phyloP scores from a whole-genome alignment of 305 asterid species.

The Salvia sclarea region DNA sequence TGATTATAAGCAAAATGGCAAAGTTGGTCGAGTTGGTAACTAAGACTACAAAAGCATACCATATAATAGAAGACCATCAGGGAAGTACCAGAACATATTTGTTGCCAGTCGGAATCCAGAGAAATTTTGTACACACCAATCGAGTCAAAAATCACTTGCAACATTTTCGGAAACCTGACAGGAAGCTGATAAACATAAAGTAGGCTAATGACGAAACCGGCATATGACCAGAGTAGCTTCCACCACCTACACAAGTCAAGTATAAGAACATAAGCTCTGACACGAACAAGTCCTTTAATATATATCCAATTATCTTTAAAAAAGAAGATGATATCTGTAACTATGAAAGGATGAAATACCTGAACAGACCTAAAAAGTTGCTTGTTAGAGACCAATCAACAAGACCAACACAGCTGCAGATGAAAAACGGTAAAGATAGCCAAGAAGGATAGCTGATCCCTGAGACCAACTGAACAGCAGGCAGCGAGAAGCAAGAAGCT shows the following conservation, averaged over 20 bases:
- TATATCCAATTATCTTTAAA: constrained; percentile 2
- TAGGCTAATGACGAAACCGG: constrained; percentile 74
- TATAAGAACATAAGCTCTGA: constrained; percentile 43
- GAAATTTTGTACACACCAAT: constrained; percentile 75
- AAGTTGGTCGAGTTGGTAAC: constrained; percentile 33
- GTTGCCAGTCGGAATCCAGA: constrained; percentile 65
- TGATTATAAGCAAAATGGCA: constrained; percentile 32
- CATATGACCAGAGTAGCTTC: constrained; percentile 84
- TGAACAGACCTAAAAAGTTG: constrained; percentile 94
- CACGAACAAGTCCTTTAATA: constrained; percentile 19
- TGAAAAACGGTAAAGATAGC: constrained; percentile 86
- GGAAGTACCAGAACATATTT: constrained; percentile 72
- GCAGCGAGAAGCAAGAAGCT: constrained; percentile 76
- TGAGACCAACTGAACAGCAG: constrained; percentile 78
- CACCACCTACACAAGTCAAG: constrained; percentile 79
- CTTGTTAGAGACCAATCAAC: constrained; percentile 90
- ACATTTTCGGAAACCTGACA: constrained; percentile 51
- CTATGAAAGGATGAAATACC: constrained; percentile 53
- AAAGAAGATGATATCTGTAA: constrained; percentile 20
- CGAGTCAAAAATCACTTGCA: constrained; percentile 46
- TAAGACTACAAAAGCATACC: constrained; percentile 56
- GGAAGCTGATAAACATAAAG: constrained; percentile 85
- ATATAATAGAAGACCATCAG: constrained; percentile 73
- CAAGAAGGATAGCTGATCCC: constrained; percentile 95
- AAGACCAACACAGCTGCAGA: constrained; percentile 90